Evolutionary conservation across 129 eudicot species (phyloP).

Genomic region (Arctium lappa): DNA sequence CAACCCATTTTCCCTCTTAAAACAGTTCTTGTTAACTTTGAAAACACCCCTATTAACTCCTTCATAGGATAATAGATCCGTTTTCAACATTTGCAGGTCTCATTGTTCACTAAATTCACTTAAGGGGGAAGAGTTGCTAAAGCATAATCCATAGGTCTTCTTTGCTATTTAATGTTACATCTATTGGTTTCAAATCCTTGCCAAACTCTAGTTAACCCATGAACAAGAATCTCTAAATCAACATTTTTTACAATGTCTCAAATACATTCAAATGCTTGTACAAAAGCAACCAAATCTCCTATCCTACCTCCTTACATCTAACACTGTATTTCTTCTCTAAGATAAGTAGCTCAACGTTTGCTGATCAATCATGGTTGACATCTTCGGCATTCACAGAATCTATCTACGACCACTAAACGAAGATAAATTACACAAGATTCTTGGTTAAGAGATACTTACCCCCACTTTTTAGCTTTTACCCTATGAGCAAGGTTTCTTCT

Average conservation of each 20-base stretch:
- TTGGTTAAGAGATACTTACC: slow-evolving; percentile 20
- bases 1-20: background rate
- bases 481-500: slow-evolving; percentile 2
- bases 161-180: background rate
- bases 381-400: slow-evolving; percentile 8
- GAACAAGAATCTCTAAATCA: slow-evolving; percentile 14
- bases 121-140: background rate
- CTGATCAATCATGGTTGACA: slow-evolving; percentile 18
- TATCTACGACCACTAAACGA: slow-evolving; percentile 25
- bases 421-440: slow-evolving; percentile 22
- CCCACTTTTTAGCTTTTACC: slow-evolving; percentile 16
- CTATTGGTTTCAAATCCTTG: background rate
- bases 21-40: background rate
- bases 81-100: background rate
- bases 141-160: background rate
- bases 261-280: slow-evolving; percentile 26
- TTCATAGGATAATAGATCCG: background rate
- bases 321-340: slow-evolving; percentile 14
- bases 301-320: slow-evolving; percentile 31
- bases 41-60: background rate
- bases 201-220: background rate
- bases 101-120: background rate
- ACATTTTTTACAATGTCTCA: slow-evolving; percentile 25
- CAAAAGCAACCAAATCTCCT: slow-evolving; percentile 17
- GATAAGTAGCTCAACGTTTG: slow-evolving; percentile 8